Evolutionary conservation across 129 eudicot genomes (phyloP).

Genomic region (Flaveria brownii): DNA sequence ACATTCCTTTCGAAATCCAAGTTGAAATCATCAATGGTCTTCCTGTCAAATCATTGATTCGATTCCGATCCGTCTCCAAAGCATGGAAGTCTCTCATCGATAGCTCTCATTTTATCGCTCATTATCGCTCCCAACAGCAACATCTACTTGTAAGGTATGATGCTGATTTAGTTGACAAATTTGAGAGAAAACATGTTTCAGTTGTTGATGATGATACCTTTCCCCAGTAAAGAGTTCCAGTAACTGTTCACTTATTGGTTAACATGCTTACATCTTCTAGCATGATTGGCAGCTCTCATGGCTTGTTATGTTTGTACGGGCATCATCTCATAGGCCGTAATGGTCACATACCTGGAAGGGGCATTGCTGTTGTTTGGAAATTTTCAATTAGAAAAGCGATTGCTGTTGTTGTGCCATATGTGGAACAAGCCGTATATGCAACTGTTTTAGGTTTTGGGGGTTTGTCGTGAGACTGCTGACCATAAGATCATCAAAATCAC

Average conservation of each 20-base stretch:
- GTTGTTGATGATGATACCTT: neutral
- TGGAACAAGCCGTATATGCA: neutral
- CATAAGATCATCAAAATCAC: constrained; percentile 35
- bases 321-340: constrained; percentile 7
- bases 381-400: neutral
- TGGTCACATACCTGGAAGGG: neutral
- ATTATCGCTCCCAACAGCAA: neutral
- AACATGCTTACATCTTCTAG: neutral
- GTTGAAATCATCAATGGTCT: neutral
- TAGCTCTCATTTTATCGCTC: neutral
- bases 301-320: neutral
- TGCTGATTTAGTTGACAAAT: no score
- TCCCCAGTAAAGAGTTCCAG: neutral
- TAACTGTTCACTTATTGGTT: neutral
- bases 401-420: neutral
- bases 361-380: neutral
- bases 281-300: neutral
- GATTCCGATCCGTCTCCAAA: neutral
- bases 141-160: neutral
- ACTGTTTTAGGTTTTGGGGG: constrained; percentile 50
- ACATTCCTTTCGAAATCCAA: neutral
- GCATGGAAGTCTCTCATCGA: constrained; percentile 11
- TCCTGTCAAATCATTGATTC: neutral
- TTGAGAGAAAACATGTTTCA: neutral
- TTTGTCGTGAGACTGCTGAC: constrained; percentile 29